Conservation (phyloP, 345 rosid species). For the Eucalyptus caleyi region DNA sequence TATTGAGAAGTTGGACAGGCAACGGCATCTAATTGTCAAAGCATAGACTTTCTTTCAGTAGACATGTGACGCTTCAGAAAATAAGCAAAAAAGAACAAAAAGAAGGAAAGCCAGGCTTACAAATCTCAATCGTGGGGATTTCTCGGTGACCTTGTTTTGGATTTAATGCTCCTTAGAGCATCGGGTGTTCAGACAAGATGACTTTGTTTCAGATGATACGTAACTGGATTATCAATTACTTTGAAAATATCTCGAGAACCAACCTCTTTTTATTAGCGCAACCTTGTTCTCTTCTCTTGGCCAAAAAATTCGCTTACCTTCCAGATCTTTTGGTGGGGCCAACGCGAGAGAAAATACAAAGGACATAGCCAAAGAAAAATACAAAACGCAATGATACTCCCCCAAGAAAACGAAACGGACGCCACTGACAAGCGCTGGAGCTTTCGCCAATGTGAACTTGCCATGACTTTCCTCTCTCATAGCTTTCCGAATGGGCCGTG, state of each 20-base stretch:
- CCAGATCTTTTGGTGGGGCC: not conserved
- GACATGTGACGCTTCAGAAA: not conserved
- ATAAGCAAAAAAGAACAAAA: not conserved
- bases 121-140: not conserved
- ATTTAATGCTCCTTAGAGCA: not conserved
- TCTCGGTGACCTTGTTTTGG: not conserved
- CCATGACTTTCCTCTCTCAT: not conserved
- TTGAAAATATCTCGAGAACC: not conserved
- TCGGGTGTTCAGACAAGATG: not conserved
- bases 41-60: not conserved
- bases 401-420: not conserved
- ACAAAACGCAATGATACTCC: not conserved
- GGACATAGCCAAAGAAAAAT: not conserved
- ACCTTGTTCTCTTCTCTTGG: not conserved
- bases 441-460: not conserved
- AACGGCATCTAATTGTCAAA: not conserved
- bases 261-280: not conserved
- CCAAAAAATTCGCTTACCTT: not conserved
- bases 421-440: not conserved
- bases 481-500: not conserved
- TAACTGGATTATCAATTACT: not conserved
- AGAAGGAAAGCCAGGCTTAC: not conserved
- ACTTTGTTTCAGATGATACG: not conserved
- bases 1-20: not conserved
- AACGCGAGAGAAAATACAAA: not conserved